phyloP scores from a whole-genome alignment of 202 grass and related monocot species.

The Thinopyrum obtusiflorum region DNA sequence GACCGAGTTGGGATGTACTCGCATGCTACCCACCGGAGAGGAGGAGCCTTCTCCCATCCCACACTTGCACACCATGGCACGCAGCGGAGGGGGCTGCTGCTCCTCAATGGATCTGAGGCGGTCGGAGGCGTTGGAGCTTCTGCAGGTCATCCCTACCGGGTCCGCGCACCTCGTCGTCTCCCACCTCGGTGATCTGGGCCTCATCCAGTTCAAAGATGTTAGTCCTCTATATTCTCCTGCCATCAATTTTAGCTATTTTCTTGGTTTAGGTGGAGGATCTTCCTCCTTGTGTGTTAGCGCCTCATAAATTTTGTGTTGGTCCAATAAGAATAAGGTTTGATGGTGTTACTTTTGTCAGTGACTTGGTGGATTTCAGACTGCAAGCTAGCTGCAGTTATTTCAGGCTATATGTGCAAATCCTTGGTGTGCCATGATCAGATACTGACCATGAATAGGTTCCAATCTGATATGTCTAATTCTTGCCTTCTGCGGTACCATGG shows the following conservation, averaged over 20 bases:
- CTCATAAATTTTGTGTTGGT: too few relatives aligned
- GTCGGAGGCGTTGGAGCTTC: slow-evolving; percentile 91
- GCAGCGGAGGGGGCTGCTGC: slow-evolving; percentile 58
- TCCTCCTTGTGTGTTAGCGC: background rate
- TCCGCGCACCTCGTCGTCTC: slow-evolving; percentile 72
- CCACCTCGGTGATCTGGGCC: slow-evolving; percentile 84
- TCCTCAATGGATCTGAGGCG: slow-evolving; percentile 95
- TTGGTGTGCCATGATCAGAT: too few relatives aligned
- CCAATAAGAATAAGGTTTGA: too few relatives aligned
- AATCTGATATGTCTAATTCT: too few relatives aligned
- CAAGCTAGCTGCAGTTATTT: too few relatives aligned
- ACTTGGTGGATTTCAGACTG: too few relatives aligned
- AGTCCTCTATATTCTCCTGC: background rate
- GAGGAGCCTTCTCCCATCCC: background rate
- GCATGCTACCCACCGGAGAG: slow-evolving; percentile 18
- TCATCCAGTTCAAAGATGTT: slow-evolving; percentile 97
- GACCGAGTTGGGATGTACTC: background rate
- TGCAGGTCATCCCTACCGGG: slow-evolving; percentile 85
- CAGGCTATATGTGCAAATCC: too few relatives aligned
- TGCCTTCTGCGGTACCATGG: too few relatives aligned
- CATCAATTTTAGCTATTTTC: slow-evolving; percentile 2
- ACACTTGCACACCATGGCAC: slow-evolving; percentile 25
- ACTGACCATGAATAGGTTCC: too few relatives aligned
- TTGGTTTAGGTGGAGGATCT: slow-evolving; percentile 15
- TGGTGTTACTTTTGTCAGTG: too few relatives aligned